Base-by-base conservation (phyloP, 1,284 basidiomycete genomes). In the Rhodotorula sp. region DNA sequence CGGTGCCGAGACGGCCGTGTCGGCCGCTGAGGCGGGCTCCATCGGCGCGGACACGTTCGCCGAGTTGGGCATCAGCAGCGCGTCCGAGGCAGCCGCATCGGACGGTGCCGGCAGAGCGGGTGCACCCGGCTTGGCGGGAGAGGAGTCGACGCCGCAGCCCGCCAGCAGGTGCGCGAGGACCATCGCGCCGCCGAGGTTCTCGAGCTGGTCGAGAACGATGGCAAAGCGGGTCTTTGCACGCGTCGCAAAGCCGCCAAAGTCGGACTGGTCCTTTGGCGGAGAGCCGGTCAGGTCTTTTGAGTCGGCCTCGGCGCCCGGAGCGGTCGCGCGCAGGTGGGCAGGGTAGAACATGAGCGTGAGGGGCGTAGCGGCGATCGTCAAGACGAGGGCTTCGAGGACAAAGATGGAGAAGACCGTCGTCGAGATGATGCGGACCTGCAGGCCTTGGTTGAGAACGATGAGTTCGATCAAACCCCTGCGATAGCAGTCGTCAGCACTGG, bases 181-280 rank as follows among this genome's bases (percentile, higher is more conserved):
- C 84, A 87, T 86, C 68, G 84, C 81, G 3, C 85, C 82, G 0
- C 84, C 82, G 13, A 99, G 83, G 79, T 97, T 91, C 76, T 95
- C 92, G 72, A 97, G 85, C 80, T 89, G 90, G 81, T 94, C 92
- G 25, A 99, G 86, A 21, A 98, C 89, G 71, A 97, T 88, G 0
- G 91, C 87, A 79, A 95, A 89, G 41, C 87, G 84, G 1, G 84
- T 84, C 77, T 44, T 52, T 4, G n/a, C 34, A 5, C 34, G 45
- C 42, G 23, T 16, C 8, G 45, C 25, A 44, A 63, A 44, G 25
- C 14, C 23, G 21, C 16, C 23, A 4, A 25, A 41, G 21, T 41
- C 44, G 21, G 45, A 2, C 52, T 48, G 27, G 41, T 56, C 60
- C n/a, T 57, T n/a, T 42, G 56, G 59, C 52, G 86, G 2, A 83